Conservation (phyloP, 1,139 yeast genomes). For the Sugiyamaella xylanicola region DNA sequence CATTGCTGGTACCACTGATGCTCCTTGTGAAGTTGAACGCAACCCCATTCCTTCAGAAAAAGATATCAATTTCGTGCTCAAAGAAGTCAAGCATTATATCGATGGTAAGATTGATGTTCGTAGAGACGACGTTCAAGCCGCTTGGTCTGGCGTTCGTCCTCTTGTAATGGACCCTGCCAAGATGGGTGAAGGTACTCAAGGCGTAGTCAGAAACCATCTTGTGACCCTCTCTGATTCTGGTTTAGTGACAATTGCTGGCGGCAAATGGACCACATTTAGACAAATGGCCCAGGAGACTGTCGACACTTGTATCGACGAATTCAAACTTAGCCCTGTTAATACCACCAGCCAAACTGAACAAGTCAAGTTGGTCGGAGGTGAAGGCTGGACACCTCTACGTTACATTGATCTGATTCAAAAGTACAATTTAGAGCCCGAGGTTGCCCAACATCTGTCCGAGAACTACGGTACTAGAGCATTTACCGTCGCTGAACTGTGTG, state of each 20-base stretch:
- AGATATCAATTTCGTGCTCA: constrained; percentile 84
- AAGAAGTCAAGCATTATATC: constrained; percentile 86
- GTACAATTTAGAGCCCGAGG: constrained; percentile 69
- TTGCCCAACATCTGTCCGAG: constrained; percentile 80
- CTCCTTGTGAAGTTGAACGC: constrained; percentile 60
- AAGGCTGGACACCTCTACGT: constrained; percentile 64
- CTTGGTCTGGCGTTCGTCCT: constrained; percentile 98
- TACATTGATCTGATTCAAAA: constrained; percentile 81
- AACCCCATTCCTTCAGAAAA: constrained; percentile 87
- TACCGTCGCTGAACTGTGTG: constrained; percentile 61
- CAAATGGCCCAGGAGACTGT: constrained; percentile 97
- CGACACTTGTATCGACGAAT: constrained; percentile 64
- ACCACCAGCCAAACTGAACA: constrained; percentile 64
- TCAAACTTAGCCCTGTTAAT: constrained; percentile 45
- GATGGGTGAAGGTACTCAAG: constrained; percentile 66
- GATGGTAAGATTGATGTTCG: constrained; percentile 74
- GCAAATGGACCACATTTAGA: constrained; percentile 98
- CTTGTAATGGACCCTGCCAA: constrained; percentile 83
- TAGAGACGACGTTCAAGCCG: constrained; percentile 88
- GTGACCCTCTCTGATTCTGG: constrained; percentile 72
- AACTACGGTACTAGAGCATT: constrained; percentile 89
- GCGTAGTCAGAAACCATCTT: constrained; percentile 87
- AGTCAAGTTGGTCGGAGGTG: constrained; percentile 72
- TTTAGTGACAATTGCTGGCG: constrained; percentile 89
- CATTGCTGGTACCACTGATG: constrained; percentile 94